These are phyloP conservation scores for Daedaleopsis nitida DNA, from an alignment of 768 basidiomycete species.

Conservation along the genomic window DNA sequence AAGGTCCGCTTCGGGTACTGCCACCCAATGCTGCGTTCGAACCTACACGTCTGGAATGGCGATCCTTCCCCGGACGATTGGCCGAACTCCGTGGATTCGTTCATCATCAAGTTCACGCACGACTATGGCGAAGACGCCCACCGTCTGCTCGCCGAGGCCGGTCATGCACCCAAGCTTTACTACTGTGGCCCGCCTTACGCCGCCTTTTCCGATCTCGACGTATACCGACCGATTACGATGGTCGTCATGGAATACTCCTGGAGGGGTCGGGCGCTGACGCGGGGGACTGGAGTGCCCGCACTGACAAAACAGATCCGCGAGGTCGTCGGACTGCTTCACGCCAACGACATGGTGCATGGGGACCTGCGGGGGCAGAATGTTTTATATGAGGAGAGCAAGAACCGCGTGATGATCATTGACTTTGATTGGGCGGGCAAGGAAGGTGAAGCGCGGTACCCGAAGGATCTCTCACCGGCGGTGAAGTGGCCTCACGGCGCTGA, in stretches of 20 bases:
- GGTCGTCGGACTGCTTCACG: conserved; percentile 30
- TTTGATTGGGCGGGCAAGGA: conserved; percentile 41
- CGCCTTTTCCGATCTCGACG: not conserved
- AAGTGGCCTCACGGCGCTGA: not conserved
- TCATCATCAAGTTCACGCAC: conserved; percentile 42
- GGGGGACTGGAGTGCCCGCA: conserved; percentile 7
- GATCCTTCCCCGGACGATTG: not conserved
- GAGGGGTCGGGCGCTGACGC: not conserved
- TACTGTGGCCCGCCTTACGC: conserved; percentile 31
- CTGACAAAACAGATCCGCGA: conserved; percentile 21
- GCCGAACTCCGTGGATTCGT: not conserved
- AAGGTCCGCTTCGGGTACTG: not conserved
- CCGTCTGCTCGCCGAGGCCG: conserved; percentile 29
- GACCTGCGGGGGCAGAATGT: conserved; percentile 40
- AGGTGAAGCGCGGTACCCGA: conserved; percentile 24
- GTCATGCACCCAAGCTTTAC: conserved; percentile 32
- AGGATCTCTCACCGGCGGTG: not conserved
- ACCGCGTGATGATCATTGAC: conserved; percentile 32
- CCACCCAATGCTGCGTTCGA: not conserved
- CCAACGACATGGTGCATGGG: conserved; percentile 38
- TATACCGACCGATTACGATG: conserved; percentile 29
- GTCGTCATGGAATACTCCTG: conserved; percentile 44
- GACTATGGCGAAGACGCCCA: conserved; percentile 38
- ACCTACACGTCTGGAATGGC: not conserved
- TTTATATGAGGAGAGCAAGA: conserved; percentile 24